Base-by-base conservation (phyloP, 2,329 filamentous ascomycete genomes). In the Aspergillaceae sp. region DNA sequence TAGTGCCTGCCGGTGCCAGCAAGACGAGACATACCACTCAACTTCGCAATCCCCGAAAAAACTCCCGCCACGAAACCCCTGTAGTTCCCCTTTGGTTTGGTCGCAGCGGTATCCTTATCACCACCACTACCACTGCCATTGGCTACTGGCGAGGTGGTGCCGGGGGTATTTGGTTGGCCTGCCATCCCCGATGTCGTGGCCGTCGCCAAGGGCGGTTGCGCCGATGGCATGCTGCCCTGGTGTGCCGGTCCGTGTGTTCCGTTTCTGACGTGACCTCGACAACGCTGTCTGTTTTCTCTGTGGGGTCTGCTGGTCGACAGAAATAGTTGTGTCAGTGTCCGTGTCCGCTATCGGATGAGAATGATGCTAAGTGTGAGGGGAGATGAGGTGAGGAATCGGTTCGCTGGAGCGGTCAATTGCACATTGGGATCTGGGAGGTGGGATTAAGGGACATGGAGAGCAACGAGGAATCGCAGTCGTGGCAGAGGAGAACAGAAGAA, bases 1-100 rank as follows among this genome's bases (percentile, higher is more conserved):
- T 19, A 19, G 19, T 19, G 19, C 19, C 19, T 19, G 19, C 19
- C 19, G 19, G 19, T 19, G 19, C 19, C 19, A 19, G 19, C 11
- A 41, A 11, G 28, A 27, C 11, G 28, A 30, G 26, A 70, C 78
- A 56, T 68, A 91, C 88, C 87, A 59, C 79, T 81, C 48, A 96
- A 73, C 71, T 97, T 97, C 48, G 90, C 83, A 60, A 97, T 84
- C 27, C 92, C 92, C 34, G 87, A 94, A 63, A 96, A 96, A 5
- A 96, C 82, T n/a, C 92, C 92, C 1, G 87, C 92, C 29, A 96
- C 87, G 64, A 97, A 98, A n/a, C 91, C 92, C 60, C 87, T 90
- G 74, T 96, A 97, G 63, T 86, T 84, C 55, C 61, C 65, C 49
- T 61, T 66, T 4, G 52, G 51, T 10, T 47, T 49, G 33, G 43